These are phyloP conservation scores for Multifurca ochricompacta DNA, from an alignment of 768 basidiomycete species.

Conservation along the genomic window DNA sequence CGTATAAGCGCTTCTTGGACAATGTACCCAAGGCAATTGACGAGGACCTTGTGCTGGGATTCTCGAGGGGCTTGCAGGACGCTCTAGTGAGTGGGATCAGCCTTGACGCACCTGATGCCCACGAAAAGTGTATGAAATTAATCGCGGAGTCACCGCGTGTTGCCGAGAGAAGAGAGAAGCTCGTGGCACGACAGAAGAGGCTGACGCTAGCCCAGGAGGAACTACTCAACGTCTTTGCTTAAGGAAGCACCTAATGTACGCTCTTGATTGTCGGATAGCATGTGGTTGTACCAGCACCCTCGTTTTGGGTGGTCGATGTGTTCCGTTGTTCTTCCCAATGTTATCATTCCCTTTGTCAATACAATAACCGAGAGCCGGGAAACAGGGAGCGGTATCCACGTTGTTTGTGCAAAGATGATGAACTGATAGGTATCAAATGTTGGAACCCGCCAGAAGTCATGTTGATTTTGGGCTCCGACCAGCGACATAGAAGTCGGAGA, in stretches of 20 bases:
- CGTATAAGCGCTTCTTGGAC: conserved; percentile 40
- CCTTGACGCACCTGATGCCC: conserved; percentile 41
- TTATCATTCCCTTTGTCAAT: background rate
- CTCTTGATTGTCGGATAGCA: background rate
- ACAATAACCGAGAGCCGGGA: background rate
- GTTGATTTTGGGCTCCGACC: background rate
- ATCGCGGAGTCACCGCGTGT: conserved; percentile 44
- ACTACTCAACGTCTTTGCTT: conserved; percentile 23
- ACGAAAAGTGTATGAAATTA: conserved; percentile 40
- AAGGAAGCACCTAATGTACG: background rate
- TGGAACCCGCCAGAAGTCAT: conserved; percentile 6
- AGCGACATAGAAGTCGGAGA: background rate
- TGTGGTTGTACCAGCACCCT: background rate
- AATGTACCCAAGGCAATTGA: conserved; percentile 38
- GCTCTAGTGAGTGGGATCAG: conserved; percentile 43
- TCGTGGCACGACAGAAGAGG: conserved; percentile 44
- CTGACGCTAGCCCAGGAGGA: conserved; percentile 40
- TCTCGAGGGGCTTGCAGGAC: conserved; percentile 39
- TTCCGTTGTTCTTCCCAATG: background rate
- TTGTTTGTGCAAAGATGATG: background rate
- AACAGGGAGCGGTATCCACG: background rate
- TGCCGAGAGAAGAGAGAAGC: conserved; percentile 38
- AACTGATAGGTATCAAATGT: conserved; percentile 2
- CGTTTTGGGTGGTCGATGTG: background rate
- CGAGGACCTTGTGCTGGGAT: conserved; percentile 45